phyloP scores from a whole-genome alignment of 163 green algal species.

The Smithsoniella earleae region DNA sequence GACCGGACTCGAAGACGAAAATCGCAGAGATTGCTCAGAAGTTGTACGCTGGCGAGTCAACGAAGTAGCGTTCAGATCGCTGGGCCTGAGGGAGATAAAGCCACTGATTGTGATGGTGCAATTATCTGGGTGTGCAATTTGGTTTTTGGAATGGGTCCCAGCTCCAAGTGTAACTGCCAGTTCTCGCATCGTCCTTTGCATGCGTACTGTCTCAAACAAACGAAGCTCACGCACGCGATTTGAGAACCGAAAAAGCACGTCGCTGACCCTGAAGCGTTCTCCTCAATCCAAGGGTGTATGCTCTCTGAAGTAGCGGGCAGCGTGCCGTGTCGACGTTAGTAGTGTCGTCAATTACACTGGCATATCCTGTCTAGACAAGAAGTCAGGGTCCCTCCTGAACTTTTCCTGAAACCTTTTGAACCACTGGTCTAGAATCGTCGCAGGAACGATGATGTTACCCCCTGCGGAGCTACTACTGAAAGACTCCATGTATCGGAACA shows the following conservation, averaged over 20 bases:
- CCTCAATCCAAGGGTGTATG: no score
- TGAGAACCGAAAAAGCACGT: background rate
- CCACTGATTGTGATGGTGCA: background rate
- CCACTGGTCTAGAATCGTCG: constrained; percentile 59
- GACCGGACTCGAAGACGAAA: constrained; percentile 2
- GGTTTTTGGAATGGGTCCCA: background rate
- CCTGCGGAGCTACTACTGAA: constrained; percentile 47
- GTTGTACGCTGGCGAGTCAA: constrained; percentile 15
- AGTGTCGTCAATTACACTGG: background rate
- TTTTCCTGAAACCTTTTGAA: constrained; percentile 60
- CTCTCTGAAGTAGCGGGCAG: no score
- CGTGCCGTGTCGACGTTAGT: no score
- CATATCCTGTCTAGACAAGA: constrained; percentile 44
- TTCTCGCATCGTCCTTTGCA: background rate
- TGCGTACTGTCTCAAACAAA: background rate
- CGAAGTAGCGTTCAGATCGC: background rate
- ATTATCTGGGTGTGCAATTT: background rate
- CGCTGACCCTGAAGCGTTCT: background rate
- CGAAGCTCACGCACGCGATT: background rate
- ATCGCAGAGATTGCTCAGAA: constrained; percentile 17
- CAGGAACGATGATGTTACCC: constrained; percentile 46
- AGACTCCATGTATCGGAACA: constrained; percentile 72
- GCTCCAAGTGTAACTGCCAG: background rate
- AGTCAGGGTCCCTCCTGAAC: constrained; percentile 59
- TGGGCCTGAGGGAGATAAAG: background rate